phyloP scores from a whole-genome alignment of 495 filamentous ascomycete species.

The Neurospora sp. region DNA sequence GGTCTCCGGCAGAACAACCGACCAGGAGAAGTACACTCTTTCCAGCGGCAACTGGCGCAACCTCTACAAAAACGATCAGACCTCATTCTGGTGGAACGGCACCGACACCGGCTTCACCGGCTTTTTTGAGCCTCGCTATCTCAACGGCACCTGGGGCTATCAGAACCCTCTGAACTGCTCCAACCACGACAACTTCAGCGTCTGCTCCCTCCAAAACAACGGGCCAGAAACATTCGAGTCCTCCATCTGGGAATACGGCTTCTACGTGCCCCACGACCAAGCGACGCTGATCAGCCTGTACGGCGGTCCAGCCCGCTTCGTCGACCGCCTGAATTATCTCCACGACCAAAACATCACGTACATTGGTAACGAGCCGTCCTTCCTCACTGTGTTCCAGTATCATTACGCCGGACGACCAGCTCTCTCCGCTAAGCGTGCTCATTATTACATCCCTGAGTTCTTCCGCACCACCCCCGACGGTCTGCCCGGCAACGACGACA shows the following conservation, averaged over 20 bases:
- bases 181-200: constrained; percentile 36
- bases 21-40: constrained; percentile 51
- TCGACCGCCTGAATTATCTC: constrained; percentile 52
- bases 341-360: constrained; percentile 57
- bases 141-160: constrained; percentile 58
- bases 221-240: constrained; percentile 63
- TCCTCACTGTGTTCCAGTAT: constrained; percentile 60
- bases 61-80: constrained; percentile 55
- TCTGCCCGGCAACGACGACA: constrained; percentile 65
- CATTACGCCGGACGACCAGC: constrained; percentile 61
- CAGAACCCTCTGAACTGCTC: constrained; percentile 63
- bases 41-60: constrained; percentile 60
- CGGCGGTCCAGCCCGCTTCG: constrained; percentile 52
- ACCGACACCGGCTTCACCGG: constrained; percentile 53
- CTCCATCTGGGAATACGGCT: constrained; percentile 63
- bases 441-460: constrained; percentile 56
- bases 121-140: constrained; percentile 57
- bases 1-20: constrained; percentile 39
- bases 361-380: constrained; percentile 64
- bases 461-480: constrained; percentile 52
- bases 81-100: constrained; percentile 46
- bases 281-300: constrained; percentile 48
- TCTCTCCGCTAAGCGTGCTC: constrained; percentile 49
- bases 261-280: constrained; percentile 59
- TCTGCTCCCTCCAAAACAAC: constrained; percentile 53